phyloP scores from a whole-genome alignment of 768 basidiomycete species.

The Coprinellus micaceus region DNA sequence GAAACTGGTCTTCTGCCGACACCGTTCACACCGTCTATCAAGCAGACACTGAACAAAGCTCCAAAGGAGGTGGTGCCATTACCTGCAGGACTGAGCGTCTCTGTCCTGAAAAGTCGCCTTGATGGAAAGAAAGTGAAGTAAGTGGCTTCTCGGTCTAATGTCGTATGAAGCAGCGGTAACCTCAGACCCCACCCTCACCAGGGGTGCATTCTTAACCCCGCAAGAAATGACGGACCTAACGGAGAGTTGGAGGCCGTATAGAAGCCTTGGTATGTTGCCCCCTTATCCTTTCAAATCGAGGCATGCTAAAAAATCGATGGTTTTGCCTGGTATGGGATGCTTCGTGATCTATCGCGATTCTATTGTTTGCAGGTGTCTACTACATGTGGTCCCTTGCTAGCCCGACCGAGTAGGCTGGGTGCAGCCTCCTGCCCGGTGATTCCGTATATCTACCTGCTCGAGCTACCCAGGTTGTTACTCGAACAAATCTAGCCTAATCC shows the following conservation, averaged over 20 bases:
- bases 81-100: constrained; percentile 57
- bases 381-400: constrained; percentile 86
- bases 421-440: background rate
- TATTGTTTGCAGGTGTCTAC: constrained; percentile 54
- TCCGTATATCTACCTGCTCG: background rate
- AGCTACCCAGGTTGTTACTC: background rate
- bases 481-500: background rate
- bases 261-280: constrained; percentile 66
- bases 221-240: constrained; percentile 80
- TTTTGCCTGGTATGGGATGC: background rate
- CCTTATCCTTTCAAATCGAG: background rate
- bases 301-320: constrained; percentile 3
- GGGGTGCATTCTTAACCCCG: constrained; percentile 72
- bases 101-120: constrained; percentile 55
- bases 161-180: constrained; percentile 12
- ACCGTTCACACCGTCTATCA: constrained; percentile 67
- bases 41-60: constrained; percentile 44
- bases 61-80: constrained; percentile 32
- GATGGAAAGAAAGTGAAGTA: constrained; percentile 72
- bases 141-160: constrained; percentile 20
- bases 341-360: constrained; percentile 9
- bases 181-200: constrained; percentile 22
- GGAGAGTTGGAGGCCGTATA: constrained; percentile 74
- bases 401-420: constrained; percentile 13
- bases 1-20: constrained; percentile 42